Evolutionary conservation across 805 yeast genomes (phyloP).

Genomic region (Candida wancherniae): DNA sequence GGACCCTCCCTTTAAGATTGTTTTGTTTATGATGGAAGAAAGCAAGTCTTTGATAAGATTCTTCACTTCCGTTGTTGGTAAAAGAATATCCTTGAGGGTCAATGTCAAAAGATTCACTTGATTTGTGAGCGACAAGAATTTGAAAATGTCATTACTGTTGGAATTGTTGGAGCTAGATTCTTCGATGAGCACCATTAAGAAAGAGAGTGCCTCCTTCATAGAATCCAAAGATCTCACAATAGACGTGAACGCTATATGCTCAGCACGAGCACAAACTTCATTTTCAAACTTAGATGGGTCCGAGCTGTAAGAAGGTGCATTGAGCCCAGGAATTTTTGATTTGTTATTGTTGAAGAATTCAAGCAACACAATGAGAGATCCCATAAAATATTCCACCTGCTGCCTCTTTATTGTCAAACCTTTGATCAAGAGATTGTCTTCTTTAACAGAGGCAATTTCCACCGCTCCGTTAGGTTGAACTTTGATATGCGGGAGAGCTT

Average conservation of each 20-base stretch:
- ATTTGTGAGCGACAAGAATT: slow-evolving; percentile 60
- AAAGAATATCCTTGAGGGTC: slow-evolving; percentile 71
- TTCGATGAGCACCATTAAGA: slow-evolving; percentile 73
- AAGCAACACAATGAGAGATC: slow-evolving; percentile 63
- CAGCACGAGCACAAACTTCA: slow-evolving; percentile 80
- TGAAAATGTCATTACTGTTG: slow-evolving; percentile 61
- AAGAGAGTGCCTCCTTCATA: slow-evolving; percentile 86
- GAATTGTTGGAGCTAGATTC: slow-evolving; percentile 47
- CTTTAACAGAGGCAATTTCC: slow-evolving; percentile 36
- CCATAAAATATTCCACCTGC: slow-evolving; percentile 63
- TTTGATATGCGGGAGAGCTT: slow-evolving; percentile 39
- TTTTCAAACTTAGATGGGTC: slow-evolving; percentile 47
- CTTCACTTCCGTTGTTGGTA: slow-evolving; percentile 57
- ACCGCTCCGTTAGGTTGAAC: slow-evolving; percentile 32
- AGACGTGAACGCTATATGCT: slow-evolving; percentile 81
- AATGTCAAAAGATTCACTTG: slow-evolving; percentile 64
- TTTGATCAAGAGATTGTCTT: slow-evolving; percentile 40
- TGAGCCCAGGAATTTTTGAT: slow-evolving; percentile 54
- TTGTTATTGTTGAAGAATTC: slow-evolving; percentile 68
- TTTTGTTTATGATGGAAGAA: slow-evolving; percentile 83
- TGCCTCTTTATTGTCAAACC: slow-evolving; percentile 43
- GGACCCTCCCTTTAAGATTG: slow-evolving; percentile 86
- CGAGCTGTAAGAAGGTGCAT: slow-evolving; percentile 51
- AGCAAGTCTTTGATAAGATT: slow-evolving; percentile 79
- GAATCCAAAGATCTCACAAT: slow-evolving; percentile 68